Base-by-base conservation (phyloP, 148 eudicot genomes). In the Linanthus parryae region DNA sequence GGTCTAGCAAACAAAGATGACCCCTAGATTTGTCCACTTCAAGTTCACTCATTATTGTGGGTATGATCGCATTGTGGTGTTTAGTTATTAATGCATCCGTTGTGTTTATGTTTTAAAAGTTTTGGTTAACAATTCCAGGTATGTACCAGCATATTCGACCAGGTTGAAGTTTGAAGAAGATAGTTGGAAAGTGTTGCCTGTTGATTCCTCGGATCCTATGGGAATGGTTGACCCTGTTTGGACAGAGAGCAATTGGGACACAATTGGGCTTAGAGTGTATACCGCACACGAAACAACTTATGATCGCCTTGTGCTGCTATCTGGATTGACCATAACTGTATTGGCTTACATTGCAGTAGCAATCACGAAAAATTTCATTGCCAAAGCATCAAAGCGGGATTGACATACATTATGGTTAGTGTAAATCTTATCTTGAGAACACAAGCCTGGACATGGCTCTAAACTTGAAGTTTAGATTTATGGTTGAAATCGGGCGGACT, bases 161-260 rank as follows among this genome's bases (percentile, higher is more conserved):
- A 78, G 95, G 59, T 72, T 91, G 62, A 72, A 79, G 56, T 91
- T 57, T 22, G 89, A 86, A 44, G 77, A 86, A 20, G 94, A 66
- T 35, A 52, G 62, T 15, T 86, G 98, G 98, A 72, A 55, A 38
- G 64, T 91, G 61, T 74, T 85, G 59, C 77, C 91, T 11, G 59
- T 56, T 20, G 81, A 74, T 54, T 39, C 84, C 26, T 85, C 97
- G 8, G 97, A 90, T 64, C 67, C 77, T 21, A 76, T 83, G 86
- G 80, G 82, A 17, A 31, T 52, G 44, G 62, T 54, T 0, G 97
- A 90, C 57, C 86, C 92, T 29, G 79, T 91, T 39, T 91, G 98
- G 98, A 80, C 95, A 0, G 98, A 91, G 69, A 87, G 95, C 77
- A 92, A 92, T 70, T 92, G 95, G 98, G 78, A 68, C 56, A 48